Evolutionary conservation across 345 rosid species (phyloP), one percentile per base, ranked within the genome.

Genomic region (Murraya paniculata): DNA sequence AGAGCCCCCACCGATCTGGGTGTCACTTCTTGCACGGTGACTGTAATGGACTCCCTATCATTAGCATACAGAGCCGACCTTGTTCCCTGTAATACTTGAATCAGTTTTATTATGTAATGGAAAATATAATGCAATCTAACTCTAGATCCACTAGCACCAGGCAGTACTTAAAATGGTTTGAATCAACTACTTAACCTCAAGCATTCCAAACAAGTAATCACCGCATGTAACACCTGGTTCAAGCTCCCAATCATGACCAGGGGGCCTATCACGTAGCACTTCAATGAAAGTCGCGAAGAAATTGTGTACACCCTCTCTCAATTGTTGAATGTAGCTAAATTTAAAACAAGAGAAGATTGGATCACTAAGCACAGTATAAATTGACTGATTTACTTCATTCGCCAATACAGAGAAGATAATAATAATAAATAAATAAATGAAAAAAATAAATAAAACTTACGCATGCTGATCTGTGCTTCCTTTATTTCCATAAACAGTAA

Each of bases 391-490:
- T 31, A 68, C 60, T 33, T 72, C 59, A 78, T 6, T 11, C 13
- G 13, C 50, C 18, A 45, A 11, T 45, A 13, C 14, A 45, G 11
- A 45, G 50, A 45, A 45, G 50, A 53, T 53, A 2, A 53, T 19
- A 5, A 48, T 16, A 3, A 5, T 16, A 6, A n/a, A n/a, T n/a
- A n/a, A n/a, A 53, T 19, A 30, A 73, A 27, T 24, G n/a, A n/a
- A n/a, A n/a, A n/a, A 41, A 35, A 62, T 27, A 56, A 58, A 16
- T 56, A 76, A 82, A 82, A 84, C 98, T 91, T 87, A 96, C 98
- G 99, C 99, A 16, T 96, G 98, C 88, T 96, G 99, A 87, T 96
- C 98, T 57, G 99, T 96, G 91, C 99, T 96, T 75, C 99, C 99
- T 87, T 96, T 96, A 84, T 96, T 96, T 83, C 99, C 99, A 81